Percentiles rank a stretch among this genome's conserved stretches.
Conservation (phyloP, 495 filamentous ascomycete species). For the Halenospora varia region DNA sequence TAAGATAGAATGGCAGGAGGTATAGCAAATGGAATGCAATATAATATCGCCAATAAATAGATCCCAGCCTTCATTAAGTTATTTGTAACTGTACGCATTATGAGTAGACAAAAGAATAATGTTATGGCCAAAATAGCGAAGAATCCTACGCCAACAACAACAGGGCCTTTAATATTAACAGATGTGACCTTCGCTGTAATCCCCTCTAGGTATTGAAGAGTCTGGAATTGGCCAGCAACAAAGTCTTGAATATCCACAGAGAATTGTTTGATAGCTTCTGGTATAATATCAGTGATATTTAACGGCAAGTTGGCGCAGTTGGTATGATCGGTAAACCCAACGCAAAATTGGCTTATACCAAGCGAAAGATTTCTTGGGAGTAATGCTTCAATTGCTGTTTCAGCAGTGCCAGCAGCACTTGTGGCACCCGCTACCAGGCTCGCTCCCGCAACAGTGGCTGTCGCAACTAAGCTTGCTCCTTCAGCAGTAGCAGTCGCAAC, state of each 20-base stretch:
- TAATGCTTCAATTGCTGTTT: background rate
- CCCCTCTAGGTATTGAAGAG: background rate
- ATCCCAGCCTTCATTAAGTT: background rate
- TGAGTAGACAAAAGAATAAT: background rate
- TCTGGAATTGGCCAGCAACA: background rate
- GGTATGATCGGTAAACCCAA: background rate
- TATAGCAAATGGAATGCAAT: background rate
- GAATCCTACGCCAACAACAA: background rate
- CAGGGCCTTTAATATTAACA: background rate
- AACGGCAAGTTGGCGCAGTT: background rate
- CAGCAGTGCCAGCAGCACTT: background rate
- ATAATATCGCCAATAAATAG: background rate
- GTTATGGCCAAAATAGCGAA: background rate
- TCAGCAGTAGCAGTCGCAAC: background rate
- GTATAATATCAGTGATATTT: background rate
- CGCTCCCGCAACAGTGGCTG: background rate
- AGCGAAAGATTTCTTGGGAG: background rate
- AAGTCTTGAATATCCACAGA: background rate
- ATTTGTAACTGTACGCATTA: background rate
- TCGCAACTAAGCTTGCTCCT: background rate
- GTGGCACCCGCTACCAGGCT: too few relatives aligned
- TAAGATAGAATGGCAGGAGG: background rate
- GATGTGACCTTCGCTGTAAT: background rate
- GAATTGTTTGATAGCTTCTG: background rate
- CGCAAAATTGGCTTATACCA: background rate